Percentiles rank a stretch among this genome's conserved stretches.
These are phyloP conservation scores for Mucor velutinosus DNA, from an alignment of 371 early-diverging fungal species.

Conservation along the genomic window DNA sequence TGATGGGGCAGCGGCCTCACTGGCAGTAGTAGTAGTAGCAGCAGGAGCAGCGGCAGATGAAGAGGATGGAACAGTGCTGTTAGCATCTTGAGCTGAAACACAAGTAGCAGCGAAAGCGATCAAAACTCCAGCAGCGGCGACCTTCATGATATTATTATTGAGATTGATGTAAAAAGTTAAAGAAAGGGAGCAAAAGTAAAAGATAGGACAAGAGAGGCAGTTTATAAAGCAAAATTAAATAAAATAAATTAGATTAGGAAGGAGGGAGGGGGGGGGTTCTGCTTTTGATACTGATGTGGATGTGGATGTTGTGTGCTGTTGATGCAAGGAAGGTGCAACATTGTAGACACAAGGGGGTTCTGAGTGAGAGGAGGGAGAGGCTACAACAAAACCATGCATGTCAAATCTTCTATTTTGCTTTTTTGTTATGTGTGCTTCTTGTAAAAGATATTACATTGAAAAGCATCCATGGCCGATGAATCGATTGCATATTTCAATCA, in stretches of 20 bases:
- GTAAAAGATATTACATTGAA: background rate
- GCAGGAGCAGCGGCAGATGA: constrained; percentile 1
- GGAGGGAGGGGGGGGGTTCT: no score
- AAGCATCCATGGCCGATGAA: background rate
- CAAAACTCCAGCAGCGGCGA: constrained; percentile 11
- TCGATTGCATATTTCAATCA: background rate
- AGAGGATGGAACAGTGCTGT: background rate
- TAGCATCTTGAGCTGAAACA: constrained; percentile 18
- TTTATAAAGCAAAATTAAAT: constrained; percentile 5
- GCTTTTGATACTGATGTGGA: background rate
- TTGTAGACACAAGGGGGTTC: constrained; percentile 9
- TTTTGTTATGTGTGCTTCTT: background rate
- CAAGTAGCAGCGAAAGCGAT: constrained; percentile 8
- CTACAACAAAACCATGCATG: constrained; percentile 6
- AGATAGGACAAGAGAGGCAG: constrained; percentile 3
- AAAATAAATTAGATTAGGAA: no score
- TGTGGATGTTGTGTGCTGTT: background rate
- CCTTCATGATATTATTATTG: constrained; percentile 19
- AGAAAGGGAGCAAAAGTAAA: constrained; percentile 13
- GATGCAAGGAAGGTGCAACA: background rate
- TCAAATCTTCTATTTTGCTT: constrained; percentile 14
- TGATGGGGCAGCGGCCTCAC: constrained; percentile 5
- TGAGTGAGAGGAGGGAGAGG: constrained; percentile 9
- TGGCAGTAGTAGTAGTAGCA: constrained; percentile 1
- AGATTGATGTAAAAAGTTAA: constrained; percentile 8